Evolutionary conservation across 2,329 filamentous ascomycete species (phyloP).

Genomic region (Dactylellina leptospora): DNA sequence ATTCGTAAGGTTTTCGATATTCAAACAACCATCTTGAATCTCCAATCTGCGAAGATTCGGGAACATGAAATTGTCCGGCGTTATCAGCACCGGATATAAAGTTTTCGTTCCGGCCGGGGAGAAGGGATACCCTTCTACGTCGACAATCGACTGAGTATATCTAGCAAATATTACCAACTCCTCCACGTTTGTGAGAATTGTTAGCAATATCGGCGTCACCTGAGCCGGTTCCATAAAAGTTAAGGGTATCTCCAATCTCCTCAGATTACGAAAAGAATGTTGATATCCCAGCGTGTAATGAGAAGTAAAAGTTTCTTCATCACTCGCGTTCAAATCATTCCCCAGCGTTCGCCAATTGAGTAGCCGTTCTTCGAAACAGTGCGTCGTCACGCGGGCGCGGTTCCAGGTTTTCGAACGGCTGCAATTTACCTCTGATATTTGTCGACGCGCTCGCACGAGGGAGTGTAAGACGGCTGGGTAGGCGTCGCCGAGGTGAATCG

Average conservation of each 20-base stretch:
- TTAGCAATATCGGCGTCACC: not conserved
- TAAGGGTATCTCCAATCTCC: not conserved
- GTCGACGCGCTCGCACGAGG: not conserved
- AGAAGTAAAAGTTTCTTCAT: not conserved
- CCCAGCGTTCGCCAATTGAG: not conserved
- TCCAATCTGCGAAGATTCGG: constrained; percentile 5
- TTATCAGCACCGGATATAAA: not conserved
- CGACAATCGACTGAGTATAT: not conserved
- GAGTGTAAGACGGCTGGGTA: constrained; percentile 5
- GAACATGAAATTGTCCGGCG: not conserved
- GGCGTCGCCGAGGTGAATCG: not conserved
- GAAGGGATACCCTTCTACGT: not conserved
- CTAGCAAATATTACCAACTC: not conserved
- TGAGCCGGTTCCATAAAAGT: not conserved
- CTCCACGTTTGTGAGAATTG: not conserved
- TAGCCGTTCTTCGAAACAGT: not conserved
- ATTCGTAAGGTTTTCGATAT: not conserved
- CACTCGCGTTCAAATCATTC: too few relatives aligned
- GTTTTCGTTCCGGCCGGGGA: too few relatives aligned
- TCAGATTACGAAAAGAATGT: constrained; percentile 8
- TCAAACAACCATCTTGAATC: not conserved
- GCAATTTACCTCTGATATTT: constrained; percentile 13
- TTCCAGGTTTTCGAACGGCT: not conserved
- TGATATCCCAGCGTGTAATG: not conserved
- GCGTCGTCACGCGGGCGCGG: not conserved